Evolutionary conservation across 139 green algal species (phyloP), one percentile per base, ranked within the genome.

Genomic region (Penium margaritaceum): DNA sequence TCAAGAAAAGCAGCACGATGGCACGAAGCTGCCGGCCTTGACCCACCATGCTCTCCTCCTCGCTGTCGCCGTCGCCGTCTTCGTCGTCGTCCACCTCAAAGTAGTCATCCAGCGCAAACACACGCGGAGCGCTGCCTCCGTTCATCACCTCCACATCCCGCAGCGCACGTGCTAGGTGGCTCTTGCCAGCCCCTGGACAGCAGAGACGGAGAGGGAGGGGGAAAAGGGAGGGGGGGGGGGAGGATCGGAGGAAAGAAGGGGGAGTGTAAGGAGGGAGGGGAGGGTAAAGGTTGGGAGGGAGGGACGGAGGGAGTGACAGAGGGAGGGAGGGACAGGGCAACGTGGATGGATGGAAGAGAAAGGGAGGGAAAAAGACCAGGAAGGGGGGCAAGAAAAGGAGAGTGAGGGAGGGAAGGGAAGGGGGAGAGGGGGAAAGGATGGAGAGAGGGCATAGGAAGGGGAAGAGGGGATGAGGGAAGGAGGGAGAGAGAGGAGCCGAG

Each of bases 81-180:
- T 61, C 72, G 2, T 76, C 54, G 4, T 63, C 19, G 41, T 76
- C 72, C 29, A 69, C 55, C 2, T 64, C 44, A 77, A 92, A 95
- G 84, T 95, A 95, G 70, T 94, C 88, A 44, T 95, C 90, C 0
- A 95, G 79, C 73, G 84, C 85, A 64, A 88, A 84, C n/a, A 94
- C 84, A 3, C 88, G 74, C 0, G 90, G 88, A 27, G 85, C 67
- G 19, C 85, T 61, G 9, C 75, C 85, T 0, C 86, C 84, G 5
- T 83, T 55, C 35, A 84, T 79, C 27, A 85, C 55, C 85, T 95
- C 90, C 12, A 87, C 30, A n/a, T 90, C 84, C 1, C 87, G 74
- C 12, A 95, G 74, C 46, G 72, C 66, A 21, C 72, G 68, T 4
- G 88, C 88, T 27, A 90, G 55, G 29, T 77, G 68, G 36, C 84